Conservation (phyloP, 208 protist genomes). For the Sergeia podlipaevii region DNA sequence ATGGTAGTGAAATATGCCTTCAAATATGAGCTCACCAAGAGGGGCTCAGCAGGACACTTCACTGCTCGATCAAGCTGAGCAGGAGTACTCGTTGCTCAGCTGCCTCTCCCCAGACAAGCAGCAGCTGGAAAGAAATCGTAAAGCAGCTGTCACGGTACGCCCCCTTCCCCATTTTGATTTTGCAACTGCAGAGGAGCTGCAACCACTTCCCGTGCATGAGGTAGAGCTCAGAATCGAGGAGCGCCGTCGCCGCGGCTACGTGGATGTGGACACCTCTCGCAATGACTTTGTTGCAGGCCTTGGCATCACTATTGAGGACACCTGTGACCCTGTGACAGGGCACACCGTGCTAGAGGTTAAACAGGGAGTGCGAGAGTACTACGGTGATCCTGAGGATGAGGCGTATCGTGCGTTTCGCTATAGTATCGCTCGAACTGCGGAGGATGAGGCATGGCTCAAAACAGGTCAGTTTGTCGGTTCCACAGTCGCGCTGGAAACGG, state of each 20-base stretch:
- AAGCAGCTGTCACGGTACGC: no score
- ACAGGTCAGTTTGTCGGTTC: no score
- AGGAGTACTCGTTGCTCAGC: no score
- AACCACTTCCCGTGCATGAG: constrained; percentile 29
- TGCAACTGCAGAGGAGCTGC: constrained; percentile 15
- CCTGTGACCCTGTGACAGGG: constrained; percentile 22
- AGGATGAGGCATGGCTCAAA: constrained; percentile 47
- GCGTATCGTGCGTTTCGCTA: constrained; percentile 33
- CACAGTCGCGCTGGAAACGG: no score
- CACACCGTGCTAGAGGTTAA: constrained; percentile 25
- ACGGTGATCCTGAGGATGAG: constrained; percentile 52
- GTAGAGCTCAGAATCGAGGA: constrained; percentile 33
- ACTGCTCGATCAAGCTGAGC: no score
- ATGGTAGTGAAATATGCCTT: no score
- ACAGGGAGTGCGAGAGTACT: constrained; percentile 40
- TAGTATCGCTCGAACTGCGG: constrained; percentile 21
- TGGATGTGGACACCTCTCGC: constrained; percentile 18
- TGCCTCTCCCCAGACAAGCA: no score
- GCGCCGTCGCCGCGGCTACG: constrained; percentile 15
- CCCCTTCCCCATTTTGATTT: no score
- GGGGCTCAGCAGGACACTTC: no score
- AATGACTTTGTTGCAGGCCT: constrained; percentile 39
- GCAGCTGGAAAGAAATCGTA: no score
- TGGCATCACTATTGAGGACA: constrained; percentile 36
- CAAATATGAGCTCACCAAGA: no score